Evolutionary conservation across 352 stramenopile genomes (phyloP), one percentile per base, ranked within the genome.

Genomic region (Pythium guiyangense): DNA sequence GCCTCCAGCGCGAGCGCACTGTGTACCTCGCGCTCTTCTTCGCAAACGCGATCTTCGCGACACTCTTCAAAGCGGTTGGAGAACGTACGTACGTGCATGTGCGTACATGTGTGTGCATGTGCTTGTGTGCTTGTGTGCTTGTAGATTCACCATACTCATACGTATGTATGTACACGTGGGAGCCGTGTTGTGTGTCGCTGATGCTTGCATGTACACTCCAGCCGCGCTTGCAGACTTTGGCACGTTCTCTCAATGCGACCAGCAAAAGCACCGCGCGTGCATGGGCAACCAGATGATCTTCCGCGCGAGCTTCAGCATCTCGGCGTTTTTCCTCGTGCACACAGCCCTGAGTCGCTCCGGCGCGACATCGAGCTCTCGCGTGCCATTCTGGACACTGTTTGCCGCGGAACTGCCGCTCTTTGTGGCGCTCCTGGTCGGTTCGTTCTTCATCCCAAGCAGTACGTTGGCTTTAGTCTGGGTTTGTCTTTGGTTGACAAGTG

Each of bases 391-490:
- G 14, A 12, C 75, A 10, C 42, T 86, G 11, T 31, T 71, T 8
- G 58, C 55, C 11, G 57, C 76, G 11, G 79, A 92, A 49, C 35
- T 88, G 2, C 69, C 77, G 1, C 55, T 81, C 27, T 77, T 88
- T 51, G 14, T 71, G 8, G 65, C 57, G 12, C 59, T 92, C 18
- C 65, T 92, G 9, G 52, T 90, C 22, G 73, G 78, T 3, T 87
- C 77, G 6, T 90, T 89, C 64, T 87, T 81, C 76, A 86, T 92
- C 17, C 79, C 82, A 35, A 83, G 61, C 48, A 63, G 81, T 92
- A 60, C 12, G 69, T 48, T 43, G 8, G 9, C 17, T 22, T 25
- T 45, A 47, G 3, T 25, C 12, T 14, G 17, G 11, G 29, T 34
- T 47, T 15, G 37, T 34, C 14, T 35, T 25, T 14, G 9, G n/a